Conservation (phyloP, 148 eudicot species). For the Bassia scoparia region DNA sequence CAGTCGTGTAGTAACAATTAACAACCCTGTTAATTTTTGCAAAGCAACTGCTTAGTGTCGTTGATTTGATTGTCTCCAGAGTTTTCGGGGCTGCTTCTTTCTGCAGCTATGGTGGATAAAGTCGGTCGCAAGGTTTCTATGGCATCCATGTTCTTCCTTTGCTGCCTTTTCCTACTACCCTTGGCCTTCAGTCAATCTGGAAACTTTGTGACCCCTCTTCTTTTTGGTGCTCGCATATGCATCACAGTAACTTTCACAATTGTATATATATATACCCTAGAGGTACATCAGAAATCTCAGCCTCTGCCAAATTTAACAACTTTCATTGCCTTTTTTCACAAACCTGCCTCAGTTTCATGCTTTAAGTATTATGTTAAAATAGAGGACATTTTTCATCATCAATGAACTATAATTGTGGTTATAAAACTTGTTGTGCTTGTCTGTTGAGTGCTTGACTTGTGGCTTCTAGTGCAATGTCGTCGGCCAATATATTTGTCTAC, state of each 20-base stretch:
- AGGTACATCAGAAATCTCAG: slow-evolving; percentile 41
- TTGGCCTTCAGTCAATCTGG: slow-evolving; percentile 53
- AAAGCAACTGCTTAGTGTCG: slow-evolving; percentile 15
- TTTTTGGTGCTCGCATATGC: slow-evolving; percentile 88
- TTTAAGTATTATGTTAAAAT: slow-evolving; percentile 1
- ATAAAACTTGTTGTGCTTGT: background rate
- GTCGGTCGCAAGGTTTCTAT: slow-evolving; percentile 80
- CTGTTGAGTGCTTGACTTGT: background rate
- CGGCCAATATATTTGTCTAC: background rate
- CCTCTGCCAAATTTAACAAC: background rate
- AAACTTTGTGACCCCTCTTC: slow-evolving; percentile 48
- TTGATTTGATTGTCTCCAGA: slow-evolving; percentile 40
- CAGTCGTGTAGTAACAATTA: background rate
- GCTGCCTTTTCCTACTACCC: slow-evolving; percentile 67
- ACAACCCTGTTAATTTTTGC: background rate
- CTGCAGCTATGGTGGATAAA: slow-evolving; percentile 74
- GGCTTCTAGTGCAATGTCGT: background rate
- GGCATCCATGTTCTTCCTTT: slow-evolving; percentile 65
- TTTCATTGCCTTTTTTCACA: background rate
- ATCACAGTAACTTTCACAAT: slow-evolving; percentile 68
- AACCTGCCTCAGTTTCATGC: background rate
- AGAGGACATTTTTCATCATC: background rate
- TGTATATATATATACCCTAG: slow-evolving; percentile 77
- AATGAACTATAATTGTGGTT: background rate
- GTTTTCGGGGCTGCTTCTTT: slow-evolving; percentile 69